Percentiles rank a stretch among this genome's conserved stretches.
Conservation (phyloP, 805 yeast genomes). For the Wickerhamomyces silvicola region DNA sequence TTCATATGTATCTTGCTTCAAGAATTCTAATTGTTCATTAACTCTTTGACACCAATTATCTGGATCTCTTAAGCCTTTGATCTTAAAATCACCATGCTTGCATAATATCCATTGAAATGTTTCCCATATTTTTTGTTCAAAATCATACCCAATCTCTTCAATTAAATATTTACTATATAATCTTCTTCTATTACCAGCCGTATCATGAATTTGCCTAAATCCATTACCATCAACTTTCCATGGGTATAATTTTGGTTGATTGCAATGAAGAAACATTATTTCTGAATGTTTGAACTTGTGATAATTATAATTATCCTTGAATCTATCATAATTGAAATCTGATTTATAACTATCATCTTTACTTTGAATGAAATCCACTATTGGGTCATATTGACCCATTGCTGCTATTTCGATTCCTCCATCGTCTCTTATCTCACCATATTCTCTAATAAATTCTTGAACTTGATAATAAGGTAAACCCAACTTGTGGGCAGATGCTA, state of each 20-base stretch:
- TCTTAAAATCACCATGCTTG: slow-evolving; percentile 27
- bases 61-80: slow-evolving; percentile 33
- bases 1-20: slow-evolving; percentile 21
- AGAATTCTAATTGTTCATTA: slow-evolving; percentile 29
- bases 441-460: slow-evolving; percentile 44
- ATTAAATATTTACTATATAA: slow-evolving; percentile 14
- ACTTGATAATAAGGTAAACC: slow-evolving; percentile 48
- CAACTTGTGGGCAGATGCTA: slow-evolving; percentile 57
- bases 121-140: slow-evolving; percentile 23
- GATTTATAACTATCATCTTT: slow-evolving; percentile 11
- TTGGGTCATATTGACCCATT: slow-evolving; percentile 52
- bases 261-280: slow-evolving; percentile 23
- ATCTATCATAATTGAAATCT: slow-evolving; percentile 10
- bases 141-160: slow-evolving; percentile 23
- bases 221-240: slow-evolving; percentile 24
- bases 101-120: slow-evolving; percentile 24
- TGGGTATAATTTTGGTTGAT: slow-evolving; percentile 24
- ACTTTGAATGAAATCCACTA: slow-evolving; percentile 28
- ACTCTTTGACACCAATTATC: slow-evolving; percentile 33
- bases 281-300: slow-evolving; percentile 18
- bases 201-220: slow-evolving; percentile 14
- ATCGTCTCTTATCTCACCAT: slow-evolving; percentile 34
- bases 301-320: slow-evolving; percentile 15
- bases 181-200: slow-evolving; percentile 17
- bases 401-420: slow-evolving; percentile 39